Percentiles rank a stretch among this genome's conserved stretches.
These are phyloP conservation scores for Candida incommunis DNA, from an alignment of 805 yeast genomes.

Conservation along the genomic window DNA sequence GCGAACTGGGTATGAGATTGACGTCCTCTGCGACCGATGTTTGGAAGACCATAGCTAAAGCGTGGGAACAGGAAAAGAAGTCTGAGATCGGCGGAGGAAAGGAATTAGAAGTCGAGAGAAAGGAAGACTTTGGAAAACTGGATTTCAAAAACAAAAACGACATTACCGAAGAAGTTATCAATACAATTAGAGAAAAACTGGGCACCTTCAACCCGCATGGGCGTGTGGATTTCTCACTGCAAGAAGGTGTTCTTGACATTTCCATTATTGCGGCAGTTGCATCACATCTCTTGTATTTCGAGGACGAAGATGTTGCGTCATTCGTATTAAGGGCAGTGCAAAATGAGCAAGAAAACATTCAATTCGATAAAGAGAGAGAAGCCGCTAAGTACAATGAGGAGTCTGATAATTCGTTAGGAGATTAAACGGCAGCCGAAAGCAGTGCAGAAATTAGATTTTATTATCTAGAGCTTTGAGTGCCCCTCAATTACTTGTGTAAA, in stretches of 20 bases:
- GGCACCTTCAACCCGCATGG: slow-evolving; percentile 51
- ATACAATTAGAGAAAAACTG: slow-evolving; percentile 22
- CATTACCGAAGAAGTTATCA: slow-evolving; percentile 1
- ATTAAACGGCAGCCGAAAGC: no score
- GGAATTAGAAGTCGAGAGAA: slow-evolving; percentile 1
- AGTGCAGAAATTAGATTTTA: no score
- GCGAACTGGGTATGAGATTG: slow-evolving; percentile 9
- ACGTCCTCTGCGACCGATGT: slow-evolving; percentile 2
- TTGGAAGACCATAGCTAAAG: not conserved
- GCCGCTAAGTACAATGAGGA: slow-evolving; percentile 6
- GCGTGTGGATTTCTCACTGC: slow-evolving; percentile 67
- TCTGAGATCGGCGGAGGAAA: slow-evolving; percentile 2
- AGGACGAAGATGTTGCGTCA: slow-evolving; percentile 71
- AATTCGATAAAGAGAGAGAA: slow-evolving; percentile 9
- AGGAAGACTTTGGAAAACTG: slow-evolving; percentile 1
- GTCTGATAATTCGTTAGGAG: slow-evolving; percentile 7
- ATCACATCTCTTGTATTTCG: slow-evolving; percentile 81
- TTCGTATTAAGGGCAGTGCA: slow-evolving; percentile 53
- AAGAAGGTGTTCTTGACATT: slow-evolving; percentile 66
- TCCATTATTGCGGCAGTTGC: slow-evolving; percentile 68
- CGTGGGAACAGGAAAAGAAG: slow-evolving; percentile 1
- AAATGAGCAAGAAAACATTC: slow-evolving; percentile 1
- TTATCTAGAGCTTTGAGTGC: no score
- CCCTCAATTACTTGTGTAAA: no score
- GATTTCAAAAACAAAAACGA: slow-evolving; percentile 1